Conservation (phyloP, 2,329 filamentous ascomycete genomes). For the Didymella arachidicola region DNA sequence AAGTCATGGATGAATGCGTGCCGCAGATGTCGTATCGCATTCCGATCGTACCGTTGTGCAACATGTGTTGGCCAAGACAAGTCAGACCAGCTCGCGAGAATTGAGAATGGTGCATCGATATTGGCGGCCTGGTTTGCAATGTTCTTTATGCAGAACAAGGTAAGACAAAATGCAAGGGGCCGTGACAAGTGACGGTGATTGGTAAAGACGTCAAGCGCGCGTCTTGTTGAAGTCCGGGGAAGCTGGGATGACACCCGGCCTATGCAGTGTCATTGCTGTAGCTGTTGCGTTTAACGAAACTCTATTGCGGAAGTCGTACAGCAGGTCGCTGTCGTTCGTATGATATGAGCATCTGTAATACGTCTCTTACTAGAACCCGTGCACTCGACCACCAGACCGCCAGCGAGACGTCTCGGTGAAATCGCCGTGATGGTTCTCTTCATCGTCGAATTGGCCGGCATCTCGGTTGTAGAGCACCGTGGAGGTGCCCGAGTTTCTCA, state of each 20-base stretch:
- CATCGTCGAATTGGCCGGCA: neutral
- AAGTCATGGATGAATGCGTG: conserved; percentile 14
- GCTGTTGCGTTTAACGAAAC: conserved; percentile 20
- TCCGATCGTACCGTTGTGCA: conserved; percentile 22
- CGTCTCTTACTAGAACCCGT: conserved; percentile 1
- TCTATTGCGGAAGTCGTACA: conserved; percentile 14
- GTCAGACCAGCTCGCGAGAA: conserved; percentile 15
- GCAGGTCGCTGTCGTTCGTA: conserved; percentile 1
- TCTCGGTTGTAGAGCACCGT: neutral
- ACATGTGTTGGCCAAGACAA: conserved; percentile 17
- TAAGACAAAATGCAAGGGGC: conserved; percentile 32
- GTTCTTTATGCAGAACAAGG: conserved; percentile 8
- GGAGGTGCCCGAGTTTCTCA: neutral
- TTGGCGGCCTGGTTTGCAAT: conserved; percentile 11
- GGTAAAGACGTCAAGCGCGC: conserved; percentile 10
- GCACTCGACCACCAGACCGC: conserved; percentile 5
- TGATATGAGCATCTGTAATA: conserved; percentile 8
- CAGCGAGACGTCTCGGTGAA: neutral
- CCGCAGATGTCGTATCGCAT: conserved; percentile 28
- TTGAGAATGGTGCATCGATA: conserved; percentile 2
- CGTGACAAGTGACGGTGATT: conserved; percentile 2
- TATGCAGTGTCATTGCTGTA: conserved; percentile 19
- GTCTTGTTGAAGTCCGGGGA: conserved; percentile 29
- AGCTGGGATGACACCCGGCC: conserved; percentile 30
- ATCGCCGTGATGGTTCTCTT: neutral